Evolutionary conservation across 768 basidiomycete species (phyloP), one percentile per base, ranked within the genome.

Genomic region (Lanmaoa rubissima): DNA sequence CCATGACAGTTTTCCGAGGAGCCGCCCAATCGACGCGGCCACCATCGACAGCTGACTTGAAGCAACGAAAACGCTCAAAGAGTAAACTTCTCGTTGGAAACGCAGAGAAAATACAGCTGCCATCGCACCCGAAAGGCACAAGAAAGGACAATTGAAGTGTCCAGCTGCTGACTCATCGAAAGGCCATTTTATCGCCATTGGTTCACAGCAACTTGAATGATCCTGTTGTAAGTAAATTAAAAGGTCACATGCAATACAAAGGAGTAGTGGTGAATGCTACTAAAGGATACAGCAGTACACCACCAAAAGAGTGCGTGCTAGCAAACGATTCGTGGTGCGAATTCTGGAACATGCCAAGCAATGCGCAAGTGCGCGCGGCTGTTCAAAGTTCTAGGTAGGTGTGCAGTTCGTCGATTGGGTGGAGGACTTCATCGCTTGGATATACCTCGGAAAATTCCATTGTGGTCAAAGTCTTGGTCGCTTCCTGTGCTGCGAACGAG

Each of bases 331-430:
- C 31, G 16, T 41, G n/a, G 47, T 48, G 11, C 39, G 26, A 53
- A 38, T 42, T 28, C 26, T 28, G 26, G 24, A 44, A 9, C 26
- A 34, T 11, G 9, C 13, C 24, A 49, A n/a, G 5, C 2, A 6
- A n/a, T n/a, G n/a, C 43, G 48, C 28, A 28, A 42, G 31, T 41
- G 5, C 1, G 3, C 5, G 34, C 35, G 43, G 54, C 8, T 45
- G 38, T 41, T 59, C 50, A 55, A 42, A 67, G 32, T 21, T 55
- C 63, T 3, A 71, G 58, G 53, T 54, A 64, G 14, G 65, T 26
- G 10, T 69, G 58, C 34, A 71, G 24, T 52, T 69, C 69, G 44
- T 71, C 63, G 44, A 69, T 58, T 21, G 62, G 52, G 39, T 56
- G 46, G 14, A 60, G 48, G 24, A 38, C 48, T 40, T 24, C 47